Base-by-base conservation (phyloP, 257 asterid species). In the Cordia subcordata region DNA sequence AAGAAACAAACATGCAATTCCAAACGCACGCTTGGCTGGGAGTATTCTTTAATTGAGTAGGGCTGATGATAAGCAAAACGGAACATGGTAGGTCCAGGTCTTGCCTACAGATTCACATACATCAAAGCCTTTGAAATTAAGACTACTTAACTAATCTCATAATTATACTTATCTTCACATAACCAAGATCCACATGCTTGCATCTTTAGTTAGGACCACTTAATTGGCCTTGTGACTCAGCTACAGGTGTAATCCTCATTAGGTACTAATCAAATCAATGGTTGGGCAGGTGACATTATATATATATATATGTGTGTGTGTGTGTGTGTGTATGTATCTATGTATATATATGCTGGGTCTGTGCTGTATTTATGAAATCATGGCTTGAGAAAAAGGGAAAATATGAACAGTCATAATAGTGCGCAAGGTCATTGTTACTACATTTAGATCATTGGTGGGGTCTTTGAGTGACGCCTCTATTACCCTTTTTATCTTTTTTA, bases 21-120 rank as follows among this genome's bases (percentile, higher is more conserved):
- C 33, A 62, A 64, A 58, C 61, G 75, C 83, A 67, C 72, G 79
- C 60, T 72, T 69, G 76, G 67, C 58, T 61, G 60, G 75, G 46
- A 58, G 53, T 57, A 65, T 27, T 27, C 35, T 54, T 62, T 37
- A 35, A 64, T 61, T 65, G 22, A 42, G 66, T 42, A 37, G 60
- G 33, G 49, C 45, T 68, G 61, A 67, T 46, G 53, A n/a, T n/a
- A n/a, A 63, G 72, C 67, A 61, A 67, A 57, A 44, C 57, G 21
- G 84, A 85, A 82, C 87, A 63, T 85, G 89, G 87, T 81, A 68
- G 89, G 87, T 60, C 82, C 87, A 55, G 42, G 15, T 42, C 52
- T 69, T 56, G 72, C 54, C 54, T n/a, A 61, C 27, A 17, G 59
- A 55, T 60, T 61, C 78, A 71, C 70, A 71, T 47, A 59, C 69